Conservation (phyloP, 371 early-diverging fungal species). For the Mucor saturninus region DNA sequence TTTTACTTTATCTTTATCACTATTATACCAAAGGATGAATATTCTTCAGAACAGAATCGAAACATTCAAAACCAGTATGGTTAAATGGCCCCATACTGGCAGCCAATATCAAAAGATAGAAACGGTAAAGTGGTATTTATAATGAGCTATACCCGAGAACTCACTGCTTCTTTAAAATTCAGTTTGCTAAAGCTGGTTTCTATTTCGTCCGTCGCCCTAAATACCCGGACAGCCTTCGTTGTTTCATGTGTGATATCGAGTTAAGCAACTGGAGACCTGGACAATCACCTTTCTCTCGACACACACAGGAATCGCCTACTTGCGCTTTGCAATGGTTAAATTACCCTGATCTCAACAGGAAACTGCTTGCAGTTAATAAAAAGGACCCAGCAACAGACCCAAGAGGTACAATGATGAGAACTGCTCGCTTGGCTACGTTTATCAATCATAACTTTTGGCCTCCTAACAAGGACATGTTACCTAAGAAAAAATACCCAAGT, state of each 20-base stretch:
- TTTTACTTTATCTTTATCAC: no score
- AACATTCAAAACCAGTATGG: conserved; percentile 21
- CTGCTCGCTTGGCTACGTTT: conserved; percentile 38
- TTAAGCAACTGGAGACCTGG: conserved; percentile 33
- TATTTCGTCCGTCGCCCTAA: conserved; percentile 25
- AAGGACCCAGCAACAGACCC: conserved; percentile 14
- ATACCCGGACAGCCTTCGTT: conserved; percentile 27
- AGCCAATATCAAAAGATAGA: conserved; percentile 16
- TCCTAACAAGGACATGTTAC: conserved; percentile 13
- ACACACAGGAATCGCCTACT: conserved; percentile 27
- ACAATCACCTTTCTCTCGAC: conserved; percentile 32
- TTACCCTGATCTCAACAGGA: conserved; percentile 23
- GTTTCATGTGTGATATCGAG: conserved; percentile 41
- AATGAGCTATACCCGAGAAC: neutral
- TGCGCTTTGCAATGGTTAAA: conserved; percentile 36
- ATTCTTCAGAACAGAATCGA: conserved; percentile 31
- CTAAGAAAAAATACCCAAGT: conserved; percentile 5
- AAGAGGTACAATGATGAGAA: conserved; percentile 9
- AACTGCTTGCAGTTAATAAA: conserved; percentile 1
- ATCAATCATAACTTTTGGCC: conserved; percentile 36
- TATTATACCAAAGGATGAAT: conserved; percentile 18
- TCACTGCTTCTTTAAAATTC: neutral
- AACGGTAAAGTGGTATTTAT: conserved; percentile 17
- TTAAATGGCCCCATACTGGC: conserved; percentile 31
- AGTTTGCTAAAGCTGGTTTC: conserved; percentile 47